Evolutionary conservation across 1,139 yeast species (phyloP), one percentile per base, ranked within the genome.

Genomic region (Pichia terricola): DNA sequence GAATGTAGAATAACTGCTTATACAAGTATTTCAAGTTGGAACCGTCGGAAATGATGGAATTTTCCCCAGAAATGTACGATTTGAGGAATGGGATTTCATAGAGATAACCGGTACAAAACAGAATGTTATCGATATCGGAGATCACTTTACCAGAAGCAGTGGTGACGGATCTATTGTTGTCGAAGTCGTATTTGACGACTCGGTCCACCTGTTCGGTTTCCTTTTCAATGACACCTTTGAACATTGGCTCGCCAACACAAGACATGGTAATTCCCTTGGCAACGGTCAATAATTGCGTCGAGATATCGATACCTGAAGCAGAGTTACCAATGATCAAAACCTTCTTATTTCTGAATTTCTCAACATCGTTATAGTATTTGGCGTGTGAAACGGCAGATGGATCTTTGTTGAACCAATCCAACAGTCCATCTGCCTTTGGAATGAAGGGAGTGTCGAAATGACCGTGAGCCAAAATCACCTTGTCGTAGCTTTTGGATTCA

Each of bases 51-150:
- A 64, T 50, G 5, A 64, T 46, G n/a, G 62, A 53, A 8, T 59
- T 43, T 27, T 58, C 52, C 11, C 62, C 62, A 5, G 55, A 53
- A 4, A 46, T 39, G 44, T 65, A 60, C 11, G 62, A 53, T 43
- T 63, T 59, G 42, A 72, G 57, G 47, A 72, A 73, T 5, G 76
- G 75, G 33, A 69, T 48, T 42, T 62, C 61, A 53, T 70, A 71
- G 28, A 68, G 56, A 52, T 72, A 73, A 4, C 78, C 79, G 2
- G 78, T 73, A 54, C 77, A 72, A 50, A 69, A 71, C 4, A 73
- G 58, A 3, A 73, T 56, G 3, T 42, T 42, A 52, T 73, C 77
- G 35, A 73, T 64, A 27, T 55, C 63, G 1, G 45, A 40, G 10
- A 68, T 41, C 1, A 40, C 48, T 11, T 53, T 52, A 11, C 67